phyloP scores from a whole-genome alignment of 805 yeast species.

The Sugiyamaella smithiae region DNA sequence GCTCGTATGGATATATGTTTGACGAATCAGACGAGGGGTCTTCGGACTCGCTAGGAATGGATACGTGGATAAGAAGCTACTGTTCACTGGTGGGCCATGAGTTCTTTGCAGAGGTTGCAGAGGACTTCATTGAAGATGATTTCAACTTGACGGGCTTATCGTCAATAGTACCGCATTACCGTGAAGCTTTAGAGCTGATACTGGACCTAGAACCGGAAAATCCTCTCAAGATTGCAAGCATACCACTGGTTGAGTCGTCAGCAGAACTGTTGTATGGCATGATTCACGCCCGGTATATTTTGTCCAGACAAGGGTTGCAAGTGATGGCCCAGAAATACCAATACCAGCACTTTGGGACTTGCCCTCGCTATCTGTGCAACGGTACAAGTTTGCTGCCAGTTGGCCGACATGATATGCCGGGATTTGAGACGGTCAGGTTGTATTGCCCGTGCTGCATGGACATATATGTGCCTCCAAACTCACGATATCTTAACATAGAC shows the following conservation, averaged over 20 bases:
- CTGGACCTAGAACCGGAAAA: conserved; percentile 72
- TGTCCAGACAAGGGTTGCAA: conserved; percentile 85
- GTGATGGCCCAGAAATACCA: conserved; percentile 89
- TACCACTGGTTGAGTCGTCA: conserved; percentile 77
- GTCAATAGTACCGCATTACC: conserved; percentile 81
- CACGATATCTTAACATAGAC: conserved; percentile 84
- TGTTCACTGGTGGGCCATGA: conserved; percentile 81
- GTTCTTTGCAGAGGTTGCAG: conserved; percentile 86
- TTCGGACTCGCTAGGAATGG: conserved; percentile 43
- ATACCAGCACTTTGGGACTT: conserved; percentile 81
- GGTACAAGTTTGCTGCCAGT: conserved; percentile 88
- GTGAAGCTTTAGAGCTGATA: conserved; percentile 88
- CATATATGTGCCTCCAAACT: conserved; percentile 79
- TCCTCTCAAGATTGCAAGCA: conserved; percentile 59
- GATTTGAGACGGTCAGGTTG: conserved; percentile 85
- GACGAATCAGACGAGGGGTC: conserved; percentile 19
- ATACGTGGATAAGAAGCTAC: conserved; percentile 80
- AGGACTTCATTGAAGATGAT: conserved; percentile 93
- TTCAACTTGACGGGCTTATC: conserved; percentile 90
- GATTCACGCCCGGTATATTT: conserved; percentile 87
- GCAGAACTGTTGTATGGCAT: conserved; percentile 92
- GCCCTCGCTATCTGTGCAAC: conserved; percentile 87
- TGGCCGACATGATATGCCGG: conserved; percentile 87
- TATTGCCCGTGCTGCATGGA: conserved; percentile 96
- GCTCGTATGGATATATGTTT: conserved; percentile 1